Evolutionary conservation across 352 stramenopile genomes (phyloP).

Genomic region (Globisporangium lucens): DNA sequence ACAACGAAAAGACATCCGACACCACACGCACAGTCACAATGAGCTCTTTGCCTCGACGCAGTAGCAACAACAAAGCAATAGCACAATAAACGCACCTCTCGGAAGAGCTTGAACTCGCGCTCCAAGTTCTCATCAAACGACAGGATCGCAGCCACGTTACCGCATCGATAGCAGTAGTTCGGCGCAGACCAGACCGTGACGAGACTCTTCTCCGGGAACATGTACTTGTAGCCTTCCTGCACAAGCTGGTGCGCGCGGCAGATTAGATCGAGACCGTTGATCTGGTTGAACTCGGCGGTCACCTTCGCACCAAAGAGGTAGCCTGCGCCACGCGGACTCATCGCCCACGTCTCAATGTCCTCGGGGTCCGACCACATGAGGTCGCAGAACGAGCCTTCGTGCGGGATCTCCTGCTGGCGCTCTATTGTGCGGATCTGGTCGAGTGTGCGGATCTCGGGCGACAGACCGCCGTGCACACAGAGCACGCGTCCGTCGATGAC

Average conservation of each 20-base stretch:
- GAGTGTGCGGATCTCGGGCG: slow-evolving; percentile 92
- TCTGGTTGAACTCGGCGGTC: slow-evolving; percentile 89
- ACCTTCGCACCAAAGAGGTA: slow-evolving; percentile 89
- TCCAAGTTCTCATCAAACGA: slow-evolving; percentile 83
- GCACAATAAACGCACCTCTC: slow-evolving; percentile 47
- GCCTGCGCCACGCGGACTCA: slow-evolving; percentile 85
- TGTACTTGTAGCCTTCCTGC: slow-evolving; percentile 91
- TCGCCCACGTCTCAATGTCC: slow-evolving; percentile 90
- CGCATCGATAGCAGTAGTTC: slow-evolving; percentile 88
- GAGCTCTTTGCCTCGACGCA: not conserved
- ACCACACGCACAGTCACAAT: slow-evolving; percentile 1
- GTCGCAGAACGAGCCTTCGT: slow-evolving; percentile 96
- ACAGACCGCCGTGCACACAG: slow-evolving; percentile 95
- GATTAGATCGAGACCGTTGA: slow-evolving; percentile 88
- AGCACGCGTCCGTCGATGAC: slow-evolving; percentile 91
- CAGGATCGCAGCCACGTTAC: slow-evolving; percentile 82
- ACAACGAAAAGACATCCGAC: not conserved
- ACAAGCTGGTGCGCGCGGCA: slow-evolving; percentile 88
- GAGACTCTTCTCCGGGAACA: slow-evolving; percentile 84
- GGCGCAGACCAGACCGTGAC: slow-evolving; percentile 82
- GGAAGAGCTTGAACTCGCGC: slow-evolving; percentile 87
- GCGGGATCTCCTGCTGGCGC: slow-evolving; percentile 94
- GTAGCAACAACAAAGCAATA: not conserved
- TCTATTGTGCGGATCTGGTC: slow-evolving; percentile 96
- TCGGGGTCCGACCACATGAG: slow-evolving; percentile 98